Evolutionary conservation across 345 rosid genomes (phyloP), one percentile per base, ranked within the genome.

Genomic region (Gossypium bickii): DNA sequence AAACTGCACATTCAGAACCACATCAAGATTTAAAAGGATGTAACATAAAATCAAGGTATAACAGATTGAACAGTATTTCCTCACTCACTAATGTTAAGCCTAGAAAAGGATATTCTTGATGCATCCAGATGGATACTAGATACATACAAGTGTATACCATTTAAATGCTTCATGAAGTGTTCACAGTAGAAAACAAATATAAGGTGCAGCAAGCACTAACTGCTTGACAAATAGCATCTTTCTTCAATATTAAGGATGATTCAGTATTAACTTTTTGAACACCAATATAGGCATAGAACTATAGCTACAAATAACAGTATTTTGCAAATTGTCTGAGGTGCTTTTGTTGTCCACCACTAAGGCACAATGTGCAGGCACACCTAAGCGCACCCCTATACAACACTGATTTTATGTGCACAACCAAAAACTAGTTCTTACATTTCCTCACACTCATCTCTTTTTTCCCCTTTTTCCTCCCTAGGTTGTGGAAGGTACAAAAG

Each of bases 1-100:
- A 93, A 96, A 68, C 98, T 96, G 89, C 55, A 80, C n/a, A 82
- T 53, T 29, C 62, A 74, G 43, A 65, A 74, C 18, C 71, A 80
- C 5, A 52, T 27, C 67, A 74, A 12, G n/a, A 60, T 25, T 47
- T 17, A 60, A 52, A 13, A 16, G 16, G 10, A 25, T 49, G 9
- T 5, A 22, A 49, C 57, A 48, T 22, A 58, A 7, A 66, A 53
- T 29, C 47, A 53, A 34, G 29, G 11, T 18, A 16, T 18, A 34
- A 34, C 29, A 10, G 49, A 24, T 53, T 24, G 12, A 24, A 41
- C 41, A 43, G 47, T 48, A 66, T 66, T 48, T 25, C 22, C 25
- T 24, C 49, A 24, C 57, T 38, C 44, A 49, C 27, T 3, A 49
- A 25, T 49, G 16, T 1, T 3, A 25, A 3, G 44, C n/a, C 58